Base-by-base conservation (phyloP, 2,329 filamentous ascomycete species). In the Davidsoniella virescens region DNA sequence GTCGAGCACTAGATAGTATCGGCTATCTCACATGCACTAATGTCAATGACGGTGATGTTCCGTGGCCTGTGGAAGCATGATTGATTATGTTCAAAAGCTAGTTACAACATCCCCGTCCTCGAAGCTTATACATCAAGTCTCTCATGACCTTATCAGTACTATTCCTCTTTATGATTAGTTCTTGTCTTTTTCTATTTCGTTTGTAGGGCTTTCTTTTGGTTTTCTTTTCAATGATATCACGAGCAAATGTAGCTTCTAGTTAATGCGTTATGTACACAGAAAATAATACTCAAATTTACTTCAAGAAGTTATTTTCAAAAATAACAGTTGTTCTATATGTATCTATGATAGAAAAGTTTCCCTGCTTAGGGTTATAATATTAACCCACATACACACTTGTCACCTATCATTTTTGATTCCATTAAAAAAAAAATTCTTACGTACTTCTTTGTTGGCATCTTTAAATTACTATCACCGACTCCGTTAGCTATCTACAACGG, bases 21-120 rank as follows among this genome's bases (percentile, higher is more conserved):
- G 62, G 64, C 10, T 75, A 75, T 55, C 62, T 75, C 51, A 75
- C 71, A 7, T 75, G 72, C 59, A 71, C 67, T 37, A 64, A 61
- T 12, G 65, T 75, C 4, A 61, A 63, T 46, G 70, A 70, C 55
- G 60, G 69, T 50, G 72, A 75, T 57, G 57, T 75, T 50, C 72
- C 72, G 16, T 75, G 72, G 72, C 57, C 63, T 33, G 60, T 62
- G 42, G 68, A 69, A 44, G 44, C 47, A 17, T 51, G 16, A 47
- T 14, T 20, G n/a, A 16, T 20, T 2, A 9, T 40, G 14, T 42
- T 14, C 20, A 23, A 23, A 23, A 23, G 26, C 43, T 61, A 63
- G 52, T 62, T 55, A 47, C n/a, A 43, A 23, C 20, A 23, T 23
- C 20, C 20, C 20, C 20, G 20, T 23, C 20, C 4, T 23, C 20